phyloP scores from a whole-genome alignment of 176 grass and related monocot species.

The Saccharum officinarum region DNA sequence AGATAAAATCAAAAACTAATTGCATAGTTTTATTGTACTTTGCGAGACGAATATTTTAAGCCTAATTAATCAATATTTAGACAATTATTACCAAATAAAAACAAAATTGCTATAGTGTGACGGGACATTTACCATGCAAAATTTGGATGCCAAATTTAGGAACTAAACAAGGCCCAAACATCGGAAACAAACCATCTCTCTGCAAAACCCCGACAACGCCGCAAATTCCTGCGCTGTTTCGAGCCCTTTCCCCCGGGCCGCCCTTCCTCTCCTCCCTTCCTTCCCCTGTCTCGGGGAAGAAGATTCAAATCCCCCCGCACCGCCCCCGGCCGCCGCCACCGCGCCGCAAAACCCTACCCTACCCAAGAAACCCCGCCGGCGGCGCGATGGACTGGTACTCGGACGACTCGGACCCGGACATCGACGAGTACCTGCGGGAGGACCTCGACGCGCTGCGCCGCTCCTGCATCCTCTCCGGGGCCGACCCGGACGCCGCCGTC shows the following conservation, averaged over 20 bases:
- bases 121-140: too few relatives aligned
- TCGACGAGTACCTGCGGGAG: conserved; percentile 52
- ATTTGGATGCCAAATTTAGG: too few relatives aligned
- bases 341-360: background rate
- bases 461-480: conserved; percentile 59
- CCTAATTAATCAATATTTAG: too few relatives aligned
- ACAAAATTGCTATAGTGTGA: too few relatives aligned
- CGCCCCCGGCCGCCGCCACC: background rate
- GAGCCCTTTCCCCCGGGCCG: background rate
- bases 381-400: conserved; percentile 52
- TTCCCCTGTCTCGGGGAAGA: background rate
- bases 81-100: too few relatives aligned
- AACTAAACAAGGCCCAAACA: too few relatives aligned
- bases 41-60: too few relatives aligned
- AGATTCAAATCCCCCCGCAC: conserved; percentile 31
- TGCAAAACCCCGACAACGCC: too few relatives aligned
- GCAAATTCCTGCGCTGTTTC: background rate
- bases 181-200: too few relatives aligned
- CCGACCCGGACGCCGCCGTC: conserved; percentile 41
- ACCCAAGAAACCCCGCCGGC: conserved; percentile 10
- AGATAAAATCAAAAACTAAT: too few relatives aligned
- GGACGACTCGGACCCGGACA: conserved; percentile 52
- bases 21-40: too few relatives aligned
- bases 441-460: conserved; percentile 70
- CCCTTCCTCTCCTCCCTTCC: background rate